Base-by-base conservation (phyloP, 2,329 filamentous ascomycete species). In the Sporothrix pallida region DNA sequence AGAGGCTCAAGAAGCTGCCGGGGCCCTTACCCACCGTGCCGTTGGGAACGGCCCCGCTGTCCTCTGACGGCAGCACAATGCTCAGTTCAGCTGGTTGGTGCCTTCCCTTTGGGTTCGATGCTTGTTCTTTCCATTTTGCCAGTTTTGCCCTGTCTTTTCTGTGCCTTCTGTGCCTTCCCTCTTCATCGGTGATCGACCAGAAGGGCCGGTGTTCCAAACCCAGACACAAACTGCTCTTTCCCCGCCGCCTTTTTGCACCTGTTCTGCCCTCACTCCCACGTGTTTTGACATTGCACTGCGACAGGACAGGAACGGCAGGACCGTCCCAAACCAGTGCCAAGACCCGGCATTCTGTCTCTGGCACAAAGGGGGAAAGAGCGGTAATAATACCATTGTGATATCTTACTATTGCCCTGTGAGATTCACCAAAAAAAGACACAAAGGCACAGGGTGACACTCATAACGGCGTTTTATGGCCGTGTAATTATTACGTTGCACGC, bases 271-370 rank as follows among this genome's bases (percentile, higher is more conserved):
- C 44, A 9, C 9, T 50, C 42, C 71, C 71, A 72, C 71, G 71
- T 72, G 71, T 69, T 72, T 69, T 72, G 71, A 52, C 62, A 56
- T 10, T 37, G n/a, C 31, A 26, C 62, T 72, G 50, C 44, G 50
- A 72, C 63, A 72, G 62, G 71, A 69, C 48, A 68, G 65, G 44
- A 50, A 26, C 65, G 71, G 71, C 71, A 69, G 37, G 50, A 58
- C 44, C 37, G 42, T 50, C 69, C 71, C 52, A 73, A 73, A 73
- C 63, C 26, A 37, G 5, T 73, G 72, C 72, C 72, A 73, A 73
- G 67, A 63, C 72, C 56, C 13, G 46, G 67, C 72, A 46, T 63
- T 48, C 60, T 67, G 60, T 72, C 65, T 31, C 70, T 72, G 70
- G 70, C 70, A 56, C 50, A 72, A 65, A 46, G 37, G 63, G 71